Evolutionary conservation across 306 rosid species (phyloP).

Genomic region (Cajanus cajan): DNA sequence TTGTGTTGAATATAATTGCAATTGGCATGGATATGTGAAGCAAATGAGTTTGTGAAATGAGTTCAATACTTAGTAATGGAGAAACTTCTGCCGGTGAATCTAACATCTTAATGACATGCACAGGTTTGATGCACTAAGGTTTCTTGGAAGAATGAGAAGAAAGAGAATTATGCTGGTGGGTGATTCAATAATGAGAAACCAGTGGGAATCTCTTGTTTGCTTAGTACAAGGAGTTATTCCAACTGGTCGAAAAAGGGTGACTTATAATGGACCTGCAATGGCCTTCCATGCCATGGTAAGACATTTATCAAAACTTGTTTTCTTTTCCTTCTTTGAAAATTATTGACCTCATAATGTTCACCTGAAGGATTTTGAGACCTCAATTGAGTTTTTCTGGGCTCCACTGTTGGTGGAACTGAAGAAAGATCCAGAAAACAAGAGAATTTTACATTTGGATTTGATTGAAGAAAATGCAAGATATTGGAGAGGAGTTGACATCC

Average conservation of each 20-base stretch:
- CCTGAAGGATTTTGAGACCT: slow-evolving; percentile 69
- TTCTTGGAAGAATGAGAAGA: slow-evolving; percentile 70
- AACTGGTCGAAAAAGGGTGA: slow-evolving; percentile 57
- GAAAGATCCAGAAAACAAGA: slow-evolving; percentile 58
- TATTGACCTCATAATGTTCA: neutral
- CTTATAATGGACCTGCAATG: slow-evolving; percentile 72
- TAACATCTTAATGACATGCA: neutral
- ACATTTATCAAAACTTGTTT: neutral
- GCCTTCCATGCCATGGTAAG: slow-evolving; percentile 78
- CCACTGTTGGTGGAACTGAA: slow-evolving; percentile 78
- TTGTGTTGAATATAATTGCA: neutral
- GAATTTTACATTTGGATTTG: slow-evolving; percentile 68
- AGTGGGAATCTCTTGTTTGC: slow-evolving; percentile 87
- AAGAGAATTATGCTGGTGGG: slow-evolving; percentile 84
- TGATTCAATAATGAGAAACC: slow-evolving; percentile 89
- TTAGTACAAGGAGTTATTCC: slow-evolving; percentile 82
- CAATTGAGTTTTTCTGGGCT: slow-evolving; percentile 88
- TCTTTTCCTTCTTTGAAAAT: neutral
- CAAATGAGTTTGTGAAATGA: neutral
- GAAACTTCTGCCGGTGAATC: neutral
- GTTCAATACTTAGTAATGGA: neutral
- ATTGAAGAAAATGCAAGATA: slow-evolving; percentile 81
- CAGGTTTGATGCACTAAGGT: slow-evolving; percentile 72
- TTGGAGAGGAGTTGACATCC: slow-evolving; percentile 87
- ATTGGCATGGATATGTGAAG: neutral